Base-by-base conservation (phyloP, 2,329 filamentous ascomycete genomes). In the Ophiosphaerella narmari region DNA sequence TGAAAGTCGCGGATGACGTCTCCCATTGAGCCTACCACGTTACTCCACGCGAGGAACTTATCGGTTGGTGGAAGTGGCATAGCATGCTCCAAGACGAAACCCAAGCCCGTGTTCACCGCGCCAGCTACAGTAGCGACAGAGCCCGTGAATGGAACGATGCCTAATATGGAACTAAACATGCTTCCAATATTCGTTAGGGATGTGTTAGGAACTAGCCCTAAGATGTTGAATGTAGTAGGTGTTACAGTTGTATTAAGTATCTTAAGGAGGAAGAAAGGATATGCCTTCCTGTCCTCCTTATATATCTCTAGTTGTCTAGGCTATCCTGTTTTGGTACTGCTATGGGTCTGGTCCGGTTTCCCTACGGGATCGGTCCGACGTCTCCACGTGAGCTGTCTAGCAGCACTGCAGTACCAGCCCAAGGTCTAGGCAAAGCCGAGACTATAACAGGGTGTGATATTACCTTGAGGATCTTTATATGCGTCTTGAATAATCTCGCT, bases 361-460 rank as follows among this genome's bases (percentile, higher is more conserved):
- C n/a, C n/a, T n/a, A n/a, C n/a, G n/a, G n/a, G n/a, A n/a, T n/a
- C n/a, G n/a, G n/a, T n/a, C n/a, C n/a, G n/a, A n/a, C n/a, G n/a
- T n/a, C n/a, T n/a, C n/a, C n/a, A n/a, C n/a, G n/a, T n/a, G n/a
- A n/a, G n/a, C n/a, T n/a, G n/a, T n/a, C n/a, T n/a, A n/a, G n/a
- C n/a, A n/a, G n/a, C n/a, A n/a, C n/a, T n/a, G n/a, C n/a, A n/a
- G n/a, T n/a, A n/a, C n/a, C n/a, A n/a, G n/a, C n/a, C n/a, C n/a
- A n/a, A n/a, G n/a, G n/a, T n/a, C n/a, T n/a, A n/a, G n/a, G n/a
- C n/a, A n/a, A n/a, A n/a, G n/a, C n/a, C n/a, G n/a, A n/a, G n/a
- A n/a, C n/a, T n/a, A n/a, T n/a, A n/a, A n/a, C n/a, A n/a, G n/a
- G 44, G 44, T 18, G 49, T 52, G 31, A 52, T 31, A 37, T 48